These are phyloP conservation scores for Globisporangium nodosum DNA, from an alignment of 352 stramenopile genomes.

Conservation along the genomic window DNA sequence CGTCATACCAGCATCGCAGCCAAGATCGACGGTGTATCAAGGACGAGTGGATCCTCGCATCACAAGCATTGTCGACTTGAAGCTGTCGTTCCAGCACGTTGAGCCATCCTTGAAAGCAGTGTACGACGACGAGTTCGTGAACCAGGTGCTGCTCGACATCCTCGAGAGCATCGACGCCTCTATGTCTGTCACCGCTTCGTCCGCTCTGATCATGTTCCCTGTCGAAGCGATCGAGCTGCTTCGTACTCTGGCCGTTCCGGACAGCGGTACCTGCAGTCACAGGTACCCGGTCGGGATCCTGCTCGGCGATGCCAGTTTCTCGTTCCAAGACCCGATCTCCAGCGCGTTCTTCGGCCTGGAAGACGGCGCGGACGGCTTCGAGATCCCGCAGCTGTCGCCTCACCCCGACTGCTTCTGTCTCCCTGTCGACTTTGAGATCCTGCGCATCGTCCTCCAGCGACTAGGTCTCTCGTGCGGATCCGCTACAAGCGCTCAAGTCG, in stretches of 20 bases:
- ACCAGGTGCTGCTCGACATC: constrained; percentile 32
- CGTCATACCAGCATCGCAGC: background rate
- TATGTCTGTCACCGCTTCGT: constrained; percentile 10
- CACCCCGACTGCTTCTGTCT: constrained; percentile 81
- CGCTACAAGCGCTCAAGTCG: constrained; percentile 11
- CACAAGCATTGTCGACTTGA: constrained; percentile 43
- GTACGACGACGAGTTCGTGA: constrained; percentile 34
- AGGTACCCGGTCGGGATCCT: constrained; percentile 22
- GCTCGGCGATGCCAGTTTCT: constrained; percentile 60
- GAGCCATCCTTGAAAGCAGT: constrained; percentile 18
- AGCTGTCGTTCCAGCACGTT: constrained; percentile 27
- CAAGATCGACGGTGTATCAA: constrained; percentile 24
- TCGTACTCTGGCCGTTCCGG: constrained; percentile 18
- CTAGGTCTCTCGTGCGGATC: constrained; percentile 1
- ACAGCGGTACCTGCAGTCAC: background rate
- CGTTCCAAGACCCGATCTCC: constrained; percentile 52
- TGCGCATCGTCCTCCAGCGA: constrained; percentile 36
- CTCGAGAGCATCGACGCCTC: constrained; percentile 18
- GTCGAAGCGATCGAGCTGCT: constrained; percentile 61
- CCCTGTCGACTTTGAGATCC: constrained; percentile 69
- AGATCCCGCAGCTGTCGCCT: constrained; percentile 71
- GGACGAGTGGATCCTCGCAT: constrained; percentile 37
- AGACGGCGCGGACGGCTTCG: constrained; percentile 15
- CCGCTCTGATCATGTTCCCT: constrained; percentile 62
- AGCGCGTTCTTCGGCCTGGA: constrained; percentile 39